Base-by-base conservation (phyloP, 768 basidiomycete genomes). In the Pisolithus sp. region DNA sequence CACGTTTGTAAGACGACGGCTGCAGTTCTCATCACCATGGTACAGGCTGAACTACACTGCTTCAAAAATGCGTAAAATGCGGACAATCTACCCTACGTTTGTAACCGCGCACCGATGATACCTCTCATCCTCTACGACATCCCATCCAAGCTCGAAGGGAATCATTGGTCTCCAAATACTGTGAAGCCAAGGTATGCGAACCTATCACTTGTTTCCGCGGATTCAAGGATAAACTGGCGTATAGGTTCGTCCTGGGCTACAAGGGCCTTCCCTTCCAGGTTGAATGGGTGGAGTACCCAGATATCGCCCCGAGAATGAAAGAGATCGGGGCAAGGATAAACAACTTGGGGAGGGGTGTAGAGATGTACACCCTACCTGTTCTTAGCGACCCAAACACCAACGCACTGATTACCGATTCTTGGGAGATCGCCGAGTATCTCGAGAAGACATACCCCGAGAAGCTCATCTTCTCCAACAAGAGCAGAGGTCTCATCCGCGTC, bases 91-190 rank as follows among this genome's bases (percentile, higher is more conserved):
- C 10, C 28, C 30, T 30, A 10, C 8, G 9, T 30, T 23, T 5
- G 4, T n/a, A 13, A 2, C 21, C 41, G 2, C 21, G 21, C 21
- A 24, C 7, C 43, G 4, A 66, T 66, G 64, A 46, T 57, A 20
- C 59, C 65, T 0, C 65, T 73, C 20, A 56, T 61, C 49, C 60
- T 74, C 50, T 73, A 71, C 21, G 73, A 75, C 21, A 65, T 68
- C 23, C 64, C 71, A 18, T 68, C 63, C 40, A 62, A 62, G 4
- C 49, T 64, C 7, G 62, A 68, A 0, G 63, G 59, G 3, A 65
- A 62, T 21, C 51, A 15, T 2, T 73, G 67, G 67, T 65, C 73
- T 1, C 30, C 30, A 6, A 76, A 74, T 48, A 59, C 68, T 5
- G 68, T 63, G 54, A 76, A 66, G 51, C 59, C 70, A 26, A 72